Evolutionary conservation across 2,329 filamentous ascomycete species (phyloP).

Genomic region (Geosmithia flava): DNA sequence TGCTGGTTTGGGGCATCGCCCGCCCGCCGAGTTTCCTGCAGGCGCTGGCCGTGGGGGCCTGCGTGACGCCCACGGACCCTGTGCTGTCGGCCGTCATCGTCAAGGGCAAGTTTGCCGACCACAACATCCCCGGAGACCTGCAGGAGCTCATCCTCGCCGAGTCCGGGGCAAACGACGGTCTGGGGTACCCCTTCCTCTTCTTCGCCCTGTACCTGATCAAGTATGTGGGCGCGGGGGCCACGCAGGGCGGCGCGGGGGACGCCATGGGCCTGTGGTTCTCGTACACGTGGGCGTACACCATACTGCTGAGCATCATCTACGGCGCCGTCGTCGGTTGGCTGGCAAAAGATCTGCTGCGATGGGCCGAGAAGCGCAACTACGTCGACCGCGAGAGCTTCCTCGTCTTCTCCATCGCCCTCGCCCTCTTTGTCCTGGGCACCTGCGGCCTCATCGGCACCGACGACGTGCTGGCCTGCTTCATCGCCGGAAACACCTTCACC

Average conservation of each 20-base stretch:
- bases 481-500: conserved; percentile 82
- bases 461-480: conserved; percentile 83
- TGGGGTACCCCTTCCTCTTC: conserved; percentile 38
- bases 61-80: conserved; percentile 86
- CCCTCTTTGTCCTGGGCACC: conserved; percentile 77
- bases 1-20: conserved; percentile 66
- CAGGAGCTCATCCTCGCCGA: conserved; percentile 75
- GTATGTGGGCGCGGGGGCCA: conserved; percentile 38
- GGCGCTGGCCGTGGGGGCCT: conserved; percentile 68
- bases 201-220: conserved; percentile 31
- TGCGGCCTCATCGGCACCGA: conserved; percentile 81
- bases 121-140: conserved; percentile 71
- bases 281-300: conserved; percentile 32
- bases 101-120: conserved; percentile 86
- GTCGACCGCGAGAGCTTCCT: conserved; percentile 82
- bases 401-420: conserved; percentile 73
- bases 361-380: conserved; percentile 68
- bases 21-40: conserved; percentile 63
- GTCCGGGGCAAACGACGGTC: conserved; percentile 50
- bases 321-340: conserved; percentile 21
- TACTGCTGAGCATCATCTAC: conserved; percentile 27
- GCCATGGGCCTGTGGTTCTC: conserved; percentile 31
- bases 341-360: conserved; percentile 51
- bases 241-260: conserved; percentile 19
- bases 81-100: conserved; percentile 82